A percentile compares a stretch with the other conserved stretches of the same genome.
phyloP scores from a whole-genome alignment of 106 monocot genomes.

The Dendrobium nobile region DNA sequence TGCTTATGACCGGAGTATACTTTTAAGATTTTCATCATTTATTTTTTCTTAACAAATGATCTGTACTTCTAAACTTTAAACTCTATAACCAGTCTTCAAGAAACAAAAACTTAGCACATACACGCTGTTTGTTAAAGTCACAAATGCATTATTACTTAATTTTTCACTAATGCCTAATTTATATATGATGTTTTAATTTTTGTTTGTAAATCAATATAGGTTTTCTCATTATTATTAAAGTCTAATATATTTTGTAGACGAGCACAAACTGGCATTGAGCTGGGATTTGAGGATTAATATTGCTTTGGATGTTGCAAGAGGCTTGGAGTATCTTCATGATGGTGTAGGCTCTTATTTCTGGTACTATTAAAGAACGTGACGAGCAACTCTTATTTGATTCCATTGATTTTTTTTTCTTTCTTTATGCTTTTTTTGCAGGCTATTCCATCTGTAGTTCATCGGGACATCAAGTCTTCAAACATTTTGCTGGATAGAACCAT shows the following conservation, averaged over 20 bases:
- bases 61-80: background rate
- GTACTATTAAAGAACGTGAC: background rate
- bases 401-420: constrained; percentile 8
- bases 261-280: constrained; percentile 34
- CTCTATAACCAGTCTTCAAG: background rate
- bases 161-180: background rate
- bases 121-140: background rate
- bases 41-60: background rate
- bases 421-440: constrained; percentile 46
- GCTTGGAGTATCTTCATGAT: constrained; percentile 97
- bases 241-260: constrained; percentile 25
- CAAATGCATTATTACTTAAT: background rate
- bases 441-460: constrained; percentile 83
- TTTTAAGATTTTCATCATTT: background rate
- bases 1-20: no score
- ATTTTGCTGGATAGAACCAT: constrained; percentile 81
- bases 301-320: constrained; percentile 93
- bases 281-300: constrained; percentile 80
- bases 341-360: constrained; percentile 46
- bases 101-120: background rate
- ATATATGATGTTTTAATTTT: background rate
- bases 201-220: background rate
- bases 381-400: background rate
- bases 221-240: constrained; percentile 4
- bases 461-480: constrained; percentile 92